Conservation (phyloP, 169 alveolate genomes). For the Cryptosporidium viatorum region DNA sequence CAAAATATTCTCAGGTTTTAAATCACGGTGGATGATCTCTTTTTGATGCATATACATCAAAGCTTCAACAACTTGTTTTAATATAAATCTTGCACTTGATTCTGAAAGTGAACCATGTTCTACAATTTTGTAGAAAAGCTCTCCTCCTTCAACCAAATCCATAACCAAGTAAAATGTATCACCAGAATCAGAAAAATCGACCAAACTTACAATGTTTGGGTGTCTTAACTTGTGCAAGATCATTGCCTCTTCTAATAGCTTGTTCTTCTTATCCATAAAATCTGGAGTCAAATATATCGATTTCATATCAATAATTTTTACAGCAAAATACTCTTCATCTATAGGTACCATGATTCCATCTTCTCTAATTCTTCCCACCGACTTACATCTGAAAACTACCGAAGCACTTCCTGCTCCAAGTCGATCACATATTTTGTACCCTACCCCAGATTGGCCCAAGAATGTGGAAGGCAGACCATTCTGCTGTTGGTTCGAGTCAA, state of each 20-base stretch:
- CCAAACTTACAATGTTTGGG: constrained; percentile 83
- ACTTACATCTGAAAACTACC: constrained; percentile 35
- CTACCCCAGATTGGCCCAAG: constrained; percentile 59
- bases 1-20: constrained; percentile 93
- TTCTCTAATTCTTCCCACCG: constrained; percentile 29
- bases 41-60: constrained; percentile 84
- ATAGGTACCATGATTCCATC: constrained; percentile 63
- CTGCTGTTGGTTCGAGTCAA: not conserved
- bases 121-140: constrained; percentile 88
- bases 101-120: constrained; percentile 82
- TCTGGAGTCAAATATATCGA: constrained; percentile 40
- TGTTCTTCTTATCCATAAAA: constrained; percentile 37
- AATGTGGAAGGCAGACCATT: constrained; percentile 27
- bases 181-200: constrained; percentile 82
- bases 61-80: constrained; percentile 84
- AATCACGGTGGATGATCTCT: constrained; percentile 90
- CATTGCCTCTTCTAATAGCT: constrained; percentile 82
- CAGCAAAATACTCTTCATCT: constrained; percentile 62
- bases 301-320: constrained; percentile 40
- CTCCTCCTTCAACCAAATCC: constrained; percentile 93
- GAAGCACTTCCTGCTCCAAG: constrained; percentile 77
- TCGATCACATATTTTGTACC: constrained; percentile 57
- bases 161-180: constrained; percentile 84
- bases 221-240: constrained; percentile 82
- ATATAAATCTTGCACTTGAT: constrained; percentile 81